Percentiles rank a stretch among this genome's conserved stretches.
These are phyloP conservation scores for Monilinia fructigena DNA, from an alignment of 2,329 filamentous ascomycete species.

Conservation along the genomic window DNA sequence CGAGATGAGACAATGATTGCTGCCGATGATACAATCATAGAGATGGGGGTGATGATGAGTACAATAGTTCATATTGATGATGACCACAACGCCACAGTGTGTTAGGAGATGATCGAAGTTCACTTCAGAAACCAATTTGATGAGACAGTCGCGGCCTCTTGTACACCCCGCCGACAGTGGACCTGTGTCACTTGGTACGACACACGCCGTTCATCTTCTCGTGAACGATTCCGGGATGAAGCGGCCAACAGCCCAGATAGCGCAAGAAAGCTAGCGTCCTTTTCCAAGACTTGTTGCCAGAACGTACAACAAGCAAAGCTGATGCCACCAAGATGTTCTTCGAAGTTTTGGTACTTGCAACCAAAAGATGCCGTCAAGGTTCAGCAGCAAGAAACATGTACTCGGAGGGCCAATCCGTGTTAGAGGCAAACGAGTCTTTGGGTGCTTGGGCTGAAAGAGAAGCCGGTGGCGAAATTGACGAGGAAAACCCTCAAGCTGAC, in stretches of 20 bases:
- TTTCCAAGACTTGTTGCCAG: constrained; percentile 89
- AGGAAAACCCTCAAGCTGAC: constrained; percentile 27
- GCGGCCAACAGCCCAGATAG: constrained; percentile 65
- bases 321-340: constrained; percentile 99
- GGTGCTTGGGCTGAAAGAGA: constrained; percentile 88
- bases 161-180: constrained; percentile 82
- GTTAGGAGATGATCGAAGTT: constrained; percentile 40
- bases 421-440: constrained; percentile 89
- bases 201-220: constrained; percentile 94
- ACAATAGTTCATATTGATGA: constrained; percentile 46
- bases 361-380: constrained; percentile 98
- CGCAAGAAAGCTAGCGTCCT: constrained; percentile 75
- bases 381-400: constrained; percentile 71
- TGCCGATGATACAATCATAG: constrained; percentile 61
- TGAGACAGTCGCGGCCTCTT: constrained; percentile 69
- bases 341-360: constrained; percentile 90
- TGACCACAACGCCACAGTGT: constrained; percentile 46
- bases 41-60: constrained; percentile 58
- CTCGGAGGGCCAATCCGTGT: constrained; percentile 81
- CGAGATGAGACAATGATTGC: constrained; percentile 43
- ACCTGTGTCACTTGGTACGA: constrained; percentile 85
- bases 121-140: constrained; percentile 65
- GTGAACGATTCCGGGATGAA: constrained; percentile 78
- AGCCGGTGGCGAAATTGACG: constrained; percentile 59
- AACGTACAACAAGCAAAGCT: constrained; percentile 73